Evolutionary conservation across 2,329 filamentous ascomycete species (phyloP).

Genomic region (Aspergillus jensenii): DNA sequence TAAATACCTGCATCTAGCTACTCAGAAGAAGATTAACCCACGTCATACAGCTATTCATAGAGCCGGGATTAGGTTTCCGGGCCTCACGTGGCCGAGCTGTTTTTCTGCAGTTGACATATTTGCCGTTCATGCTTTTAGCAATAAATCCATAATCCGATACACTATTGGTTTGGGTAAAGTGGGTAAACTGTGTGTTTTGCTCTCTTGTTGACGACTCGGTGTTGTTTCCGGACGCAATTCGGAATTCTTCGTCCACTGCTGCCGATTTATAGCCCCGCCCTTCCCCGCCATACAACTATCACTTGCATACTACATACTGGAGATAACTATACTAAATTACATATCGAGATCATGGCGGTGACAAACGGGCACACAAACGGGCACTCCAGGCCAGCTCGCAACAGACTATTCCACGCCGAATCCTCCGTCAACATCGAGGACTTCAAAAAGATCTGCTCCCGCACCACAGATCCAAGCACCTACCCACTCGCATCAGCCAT

Average conservation of each 20-base stretch:
- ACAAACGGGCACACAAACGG: background rate
- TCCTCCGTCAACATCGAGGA: constrained; percentile 33
- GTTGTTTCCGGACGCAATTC: constrained; percentile 1
- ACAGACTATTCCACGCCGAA: constrained; percentile 23
- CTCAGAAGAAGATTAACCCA: background rate
- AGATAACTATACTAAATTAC: too few relatives aligned
- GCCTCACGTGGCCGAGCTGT: constrained; percentile 4
- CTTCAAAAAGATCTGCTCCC: constrained; percentile 48
- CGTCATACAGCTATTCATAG: background rate
- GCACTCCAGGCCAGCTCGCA: background rate
- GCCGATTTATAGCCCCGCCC: constrained; percentile 3
- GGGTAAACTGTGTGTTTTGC: background rate
- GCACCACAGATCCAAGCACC: constrained; percentile 32
- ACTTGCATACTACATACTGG: background rate
- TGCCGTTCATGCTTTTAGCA: background rate
- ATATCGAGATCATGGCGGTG: background rate
- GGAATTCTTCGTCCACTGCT: constrained; percentile 1
- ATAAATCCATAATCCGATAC: background rate
- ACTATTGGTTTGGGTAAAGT: background rate
- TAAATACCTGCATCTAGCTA: background rate
- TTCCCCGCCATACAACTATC: background rate
- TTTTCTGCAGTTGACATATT: too few relatives aligned
- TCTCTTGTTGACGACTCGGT: background rate
- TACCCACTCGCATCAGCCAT: constrained; percentile 53
- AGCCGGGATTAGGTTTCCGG: constrained; percentile 15